These are phyloP conservation scores for Fonsecaea monophora DNA, from an alignment of 2,329 filamentous ascomycete species.

Conservation along the genomic window DNA sequence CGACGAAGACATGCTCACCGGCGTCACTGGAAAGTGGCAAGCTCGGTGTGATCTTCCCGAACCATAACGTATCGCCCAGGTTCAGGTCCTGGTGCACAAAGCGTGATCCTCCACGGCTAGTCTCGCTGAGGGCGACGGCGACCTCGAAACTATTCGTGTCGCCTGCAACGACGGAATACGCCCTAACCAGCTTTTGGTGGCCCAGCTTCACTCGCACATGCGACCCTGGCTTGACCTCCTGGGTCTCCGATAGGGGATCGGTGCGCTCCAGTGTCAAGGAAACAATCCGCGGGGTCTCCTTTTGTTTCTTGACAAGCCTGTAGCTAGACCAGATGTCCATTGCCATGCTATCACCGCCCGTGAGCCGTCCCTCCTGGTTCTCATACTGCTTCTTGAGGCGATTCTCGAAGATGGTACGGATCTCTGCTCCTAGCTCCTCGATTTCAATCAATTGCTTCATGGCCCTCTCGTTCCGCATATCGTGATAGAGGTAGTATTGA, in stretches of 20 bases:
- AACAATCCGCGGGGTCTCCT: constrained; percentile 59
- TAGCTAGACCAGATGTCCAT: constrained; percentile 50
- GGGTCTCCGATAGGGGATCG: constrained; percentile 45
- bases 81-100: constrained; percentile 61
- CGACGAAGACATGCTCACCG: constrained; percentile 68
- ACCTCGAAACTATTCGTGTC: constrained; percentile 61
- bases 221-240: constrained; percentile 54
- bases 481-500: constrained; percentile 67
- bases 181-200: constrained; percentile 60
- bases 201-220: constrained; percentile 65
- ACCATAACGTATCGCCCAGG: constrained; percentile 59
- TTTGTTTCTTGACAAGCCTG: constrained; percentile 58
- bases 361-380: constrained; percentile 17
- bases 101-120: constrained; percentile 66
- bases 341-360: constrained; percentile 5
- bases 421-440: constrained; percentile 55
- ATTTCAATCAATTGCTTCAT: constrained; percentile 52
- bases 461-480: constrained; percentile 55
- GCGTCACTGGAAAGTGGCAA: constrained; percentile 56
- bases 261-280: constrained; percentile 61
- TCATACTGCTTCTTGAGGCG: constrained; percentile 58
- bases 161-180: constrained; percentile 66
- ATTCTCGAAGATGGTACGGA: constrained; percentile 60
- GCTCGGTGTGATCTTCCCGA: constrained; percentile 59
- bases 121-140: constrained; percentile 63